Evolutionary conservation across 2,329 filamentous ascomycete species (phyloP).

Genomic region (Cladosporium cucumerinum): DNA sequence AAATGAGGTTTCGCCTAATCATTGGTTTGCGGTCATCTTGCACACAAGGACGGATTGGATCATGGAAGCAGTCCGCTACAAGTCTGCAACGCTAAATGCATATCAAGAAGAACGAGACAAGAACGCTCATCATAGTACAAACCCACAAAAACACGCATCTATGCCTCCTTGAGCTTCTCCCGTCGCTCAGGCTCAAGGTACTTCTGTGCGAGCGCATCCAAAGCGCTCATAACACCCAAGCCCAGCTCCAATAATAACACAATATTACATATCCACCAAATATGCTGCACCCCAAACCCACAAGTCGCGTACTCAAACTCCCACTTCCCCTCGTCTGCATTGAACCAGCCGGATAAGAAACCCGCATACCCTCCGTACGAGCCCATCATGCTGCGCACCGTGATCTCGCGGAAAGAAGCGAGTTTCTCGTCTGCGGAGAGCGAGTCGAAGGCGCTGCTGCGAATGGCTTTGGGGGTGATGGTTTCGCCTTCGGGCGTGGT

Average conservation of each 20-base stretch:
- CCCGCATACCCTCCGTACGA: conserved; percentile 90
- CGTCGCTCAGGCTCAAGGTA: background rate
- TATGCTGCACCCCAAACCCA: conserved; percentile 76
- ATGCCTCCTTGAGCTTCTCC: conserved; percentile 2
- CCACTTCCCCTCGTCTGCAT: conserved; percentile 70
- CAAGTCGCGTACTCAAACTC: conserved; percentile 76
- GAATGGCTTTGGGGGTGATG: background rate
- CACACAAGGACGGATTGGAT: background rate
- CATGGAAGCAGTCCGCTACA: too few relatives aligned
- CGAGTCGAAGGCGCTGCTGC: background rate
- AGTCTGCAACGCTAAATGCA: background rate
- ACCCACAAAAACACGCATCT: background rate
- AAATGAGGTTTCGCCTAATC: background rate
- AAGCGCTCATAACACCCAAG: conserved; percentile 20
- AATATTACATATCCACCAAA: conserved; percentile 90
- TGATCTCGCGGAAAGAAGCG: conserved; percentile 70
- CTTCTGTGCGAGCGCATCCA: conserved; percentile 1
- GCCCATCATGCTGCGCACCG: conserved; percentile 97
- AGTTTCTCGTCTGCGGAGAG: background rate
- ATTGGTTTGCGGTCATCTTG: background rate
- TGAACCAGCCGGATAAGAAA: conserved; percentile 85
- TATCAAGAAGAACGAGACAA: background rate
- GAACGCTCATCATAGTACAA: background rate
- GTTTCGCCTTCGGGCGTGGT: background rate
- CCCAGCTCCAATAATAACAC: conserved; percentile 55